Evolutionary conservation across 306 rosid genomes (phyloP), one percentile per base, ranked within the genome.

Genomic region (Acacia melanoxylon): DNA sequence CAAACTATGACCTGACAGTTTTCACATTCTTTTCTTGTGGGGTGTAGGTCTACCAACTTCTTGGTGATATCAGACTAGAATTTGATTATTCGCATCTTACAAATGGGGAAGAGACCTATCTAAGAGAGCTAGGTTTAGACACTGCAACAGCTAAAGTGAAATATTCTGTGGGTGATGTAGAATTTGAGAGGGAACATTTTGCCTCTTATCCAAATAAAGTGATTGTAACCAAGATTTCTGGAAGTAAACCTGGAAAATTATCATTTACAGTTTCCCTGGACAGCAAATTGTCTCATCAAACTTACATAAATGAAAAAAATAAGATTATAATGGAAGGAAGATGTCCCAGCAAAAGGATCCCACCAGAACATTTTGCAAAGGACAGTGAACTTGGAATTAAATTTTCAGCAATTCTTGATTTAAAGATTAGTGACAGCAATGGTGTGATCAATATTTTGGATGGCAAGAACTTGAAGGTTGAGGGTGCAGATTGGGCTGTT

Each of bases 61-160:
- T 93, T 33, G 93, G 96, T 15, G 93, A 93, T 67, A 85, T 93
- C 82, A 89, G 83, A 61, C 81, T 93, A 31, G 93, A 91, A 74
- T 93, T 93, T 37, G 96, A 84, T 59, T 80, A 84, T 66, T 90
- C 96, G 3, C 96, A 90, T 85, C 89, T 73, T 42, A 72, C 76
- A 17, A 58, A 71, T 80, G 31, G 54, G 33, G 79, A 76, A 73
- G 88, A 87, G 58, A 68, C 91, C 67, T 93, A 91, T 77, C 63
- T 68, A 54, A 87, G 97, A 63, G 92, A 93, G 86, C 80, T 93
- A 27, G 93, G 91, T 83, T 85, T 93, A 63, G 81, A 93, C 59
- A 86, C 87, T 16, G 96, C 96, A 66, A 90, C 92, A n/a, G 94
- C 81, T 22, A 89, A 63, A 75, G 86, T 93, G 31, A 87, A 71